phyloP scores from a whole-genome alignment of 2,329 filamentous ascomycete species.

The Botrytis tulipae region DNA sequence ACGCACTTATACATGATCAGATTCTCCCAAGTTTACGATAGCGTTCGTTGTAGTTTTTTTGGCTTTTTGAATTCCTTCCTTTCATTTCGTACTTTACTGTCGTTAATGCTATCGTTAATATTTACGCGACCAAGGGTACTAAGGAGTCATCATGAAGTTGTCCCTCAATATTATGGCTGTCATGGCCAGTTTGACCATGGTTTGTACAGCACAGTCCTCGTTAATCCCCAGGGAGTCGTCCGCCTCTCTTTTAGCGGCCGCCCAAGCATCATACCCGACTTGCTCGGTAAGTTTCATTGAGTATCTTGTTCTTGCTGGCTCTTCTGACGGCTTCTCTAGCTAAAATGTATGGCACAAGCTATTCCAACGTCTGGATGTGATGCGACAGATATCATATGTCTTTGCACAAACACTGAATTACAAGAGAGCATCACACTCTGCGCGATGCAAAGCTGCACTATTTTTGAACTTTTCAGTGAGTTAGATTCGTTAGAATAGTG shows the following conservation, averaged over 20 bases:
- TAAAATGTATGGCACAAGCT: not conserved
- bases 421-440: not conserved
- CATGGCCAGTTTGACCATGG: not conserved
- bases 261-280: not conserved
- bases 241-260: not conserved
- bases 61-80: not conserved
- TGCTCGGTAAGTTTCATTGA: not conserved
- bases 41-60: not conserved
- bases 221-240: not conserved
- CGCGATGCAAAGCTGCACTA: not conserved
- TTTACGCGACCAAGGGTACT: not conserved
- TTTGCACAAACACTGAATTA: not conserved
- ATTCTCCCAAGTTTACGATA: not conserved
- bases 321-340: not conserved
- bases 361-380: not conserved
- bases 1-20: not conserved
- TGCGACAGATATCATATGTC: not conserved
- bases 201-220: not conserved
- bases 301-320: not conserved
- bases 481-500: not conserved
- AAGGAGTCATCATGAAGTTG: not conserved
- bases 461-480: not conserved
- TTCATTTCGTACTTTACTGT: not conserved
- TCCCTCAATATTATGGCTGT: not conserved
- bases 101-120: not conserved